Conservation (phyloP, 345 rosid species). For the Kernera saxatilis region DNA sequence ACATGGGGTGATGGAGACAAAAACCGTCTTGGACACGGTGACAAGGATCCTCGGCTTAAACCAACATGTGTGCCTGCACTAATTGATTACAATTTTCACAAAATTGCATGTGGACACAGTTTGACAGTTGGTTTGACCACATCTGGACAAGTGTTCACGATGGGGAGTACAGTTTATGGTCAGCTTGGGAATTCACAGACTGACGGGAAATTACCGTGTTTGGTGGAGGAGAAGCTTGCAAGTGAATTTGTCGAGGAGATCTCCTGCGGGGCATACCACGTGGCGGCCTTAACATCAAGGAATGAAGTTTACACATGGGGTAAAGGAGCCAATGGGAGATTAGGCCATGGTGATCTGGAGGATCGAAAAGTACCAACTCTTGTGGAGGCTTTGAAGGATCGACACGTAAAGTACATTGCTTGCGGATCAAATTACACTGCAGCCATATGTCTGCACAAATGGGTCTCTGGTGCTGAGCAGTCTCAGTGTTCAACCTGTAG, state of each 20-base stretch:
- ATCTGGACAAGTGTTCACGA: constrained; percentile 75
- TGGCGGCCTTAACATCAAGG: constrained; percentile 65
- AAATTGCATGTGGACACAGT: constrained; percentile 92
- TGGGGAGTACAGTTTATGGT: constrained; percentile 96
- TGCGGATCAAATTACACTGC: constrained; percentile 90
- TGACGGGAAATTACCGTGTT: constrained; percentile 72
- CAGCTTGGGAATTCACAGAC: constrained; percentile 83
- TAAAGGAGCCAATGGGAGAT: constrained; percentile 95
- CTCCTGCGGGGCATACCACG: constrained; percentile 91
- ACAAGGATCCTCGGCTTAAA: constrained; percentile 79
- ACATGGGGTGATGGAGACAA: constrained; percentile 99
- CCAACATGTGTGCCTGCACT: constrained; percentile 92
- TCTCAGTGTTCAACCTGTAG: constrained; percentile 91
- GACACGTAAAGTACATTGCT: constrained; percentile 82
- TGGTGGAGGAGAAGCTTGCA: constrained; percentile 70
- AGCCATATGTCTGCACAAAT: constrained; percentile 89
- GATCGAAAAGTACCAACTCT: constrained; percentile 80
- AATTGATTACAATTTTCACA: constrained; percentile 81
- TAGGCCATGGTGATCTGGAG: constrained; percentile 95
- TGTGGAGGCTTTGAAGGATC: constrained; percentile 83
- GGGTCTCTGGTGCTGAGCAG: constrained; percentile 95
- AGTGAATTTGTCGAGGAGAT: constrained; percentile 81
- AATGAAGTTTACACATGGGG: constrained; percentile 98
- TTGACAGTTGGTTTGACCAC: constrained; percentile 87
- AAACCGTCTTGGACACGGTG: constrained; percentile 94